A percentile compares a stretch with the other conserved stretches of the same genome.
Conservation (phyloP, 345 rosid genomes). For the Syzygium aromaticum region DNA sequence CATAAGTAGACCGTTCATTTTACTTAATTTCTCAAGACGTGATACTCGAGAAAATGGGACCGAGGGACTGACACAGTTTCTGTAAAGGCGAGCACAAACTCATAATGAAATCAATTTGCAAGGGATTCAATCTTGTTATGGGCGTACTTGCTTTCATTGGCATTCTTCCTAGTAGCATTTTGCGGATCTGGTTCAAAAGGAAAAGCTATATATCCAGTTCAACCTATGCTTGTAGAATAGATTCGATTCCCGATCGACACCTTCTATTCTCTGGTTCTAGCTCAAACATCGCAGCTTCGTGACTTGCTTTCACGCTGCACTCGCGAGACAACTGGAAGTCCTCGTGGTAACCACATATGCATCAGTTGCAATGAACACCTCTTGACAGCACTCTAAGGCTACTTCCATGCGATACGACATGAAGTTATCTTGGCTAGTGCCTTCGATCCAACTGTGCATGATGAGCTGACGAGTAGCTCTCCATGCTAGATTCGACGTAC, state of each 20-base stretch:
- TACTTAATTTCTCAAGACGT: not conserved
- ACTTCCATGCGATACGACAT: not conserved
- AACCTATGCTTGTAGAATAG: not conserved
- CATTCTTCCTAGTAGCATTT: not conserved
- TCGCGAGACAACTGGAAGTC: not conserved
- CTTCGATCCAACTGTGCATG: not conserved
- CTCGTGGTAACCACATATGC: not conserved
- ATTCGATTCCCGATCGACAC: not conserved
- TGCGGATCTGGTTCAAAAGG: not conserved
- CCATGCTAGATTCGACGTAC: not conserved
- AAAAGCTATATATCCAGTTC: not conserved
- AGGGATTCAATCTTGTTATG: not conserved
- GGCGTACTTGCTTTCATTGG: not conserved
- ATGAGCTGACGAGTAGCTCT: not conserved
- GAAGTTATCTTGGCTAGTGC: not conserved
- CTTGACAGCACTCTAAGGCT: not conserved
- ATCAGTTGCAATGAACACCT: not conserved
- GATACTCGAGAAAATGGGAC: not conserved
- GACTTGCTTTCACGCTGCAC: not conserved
- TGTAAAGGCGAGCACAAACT: not conserved
- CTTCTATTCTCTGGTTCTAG: not conserved
- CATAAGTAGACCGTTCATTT: not conserved
- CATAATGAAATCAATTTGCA: not conserved
- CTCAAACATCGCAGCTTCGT: not conserved
- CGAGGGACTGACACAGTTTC: not conserved